phyloP scores from a whole-genome alignment of 805 yeast genomes.

The Ogataea nakhonphanomensis region DNA sequence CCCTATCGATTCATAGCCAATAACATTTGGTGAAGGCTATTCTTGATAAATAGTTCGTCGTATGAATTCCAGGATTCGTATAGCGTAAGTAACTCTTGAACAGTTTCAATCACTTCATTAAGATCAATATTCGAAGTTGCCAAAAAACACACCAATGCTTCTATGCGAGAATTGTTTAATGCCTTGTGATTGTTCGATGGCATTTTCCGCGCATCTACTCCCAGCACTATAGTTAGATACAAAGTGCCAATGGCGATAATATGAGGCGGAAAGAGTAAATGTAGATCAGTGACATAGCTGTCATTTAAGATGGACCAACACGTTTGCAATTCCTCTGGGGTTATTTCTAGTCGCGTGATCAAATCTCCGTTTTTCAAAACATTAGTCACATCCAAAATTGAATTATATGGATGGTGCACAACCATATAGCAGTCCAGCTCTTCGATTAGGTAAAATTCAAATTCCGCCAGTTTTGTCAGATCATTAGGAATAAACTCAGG shows the following conservation, averaged over 20 bases:
- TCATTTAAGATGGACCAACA: constrained; percentile 91
- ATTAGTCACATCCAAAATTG: constrained; percentile 51
- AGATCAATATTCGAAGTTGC: constrained; percentile 75
- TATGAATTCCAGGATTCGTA: constrained; percentile 88
- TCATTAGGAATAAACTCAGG: constrained; percentile 94
- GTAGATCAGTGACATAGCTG: constrained; percentile 82
- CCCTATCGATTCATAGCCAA: constrained; percentile 21
- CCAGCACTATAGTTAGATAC: constrained; percentile 70
- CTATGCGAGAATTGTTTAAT: constrained; percentile 40
- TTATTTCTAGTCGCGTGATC: constrained; percentile 29
- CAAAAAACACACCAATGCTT: constrained; percentile 59
- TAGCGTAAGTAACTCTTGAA: constrained; percentile 77
- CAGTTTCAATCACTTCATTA: constrained; percentile 72
- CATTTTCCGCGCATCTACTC: constrained; percentile 29
- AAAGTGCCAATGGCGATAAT: constrained; percentile 77
- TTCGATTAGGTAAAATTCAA: constrained; percentile 90
- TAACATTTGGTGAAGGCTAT: constrained; percentile 39
- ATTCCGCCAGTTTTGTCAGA: constrained; percentile 86
- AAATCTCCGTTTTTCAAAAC: constrained; percentile 36
- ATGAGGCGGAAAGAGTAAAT: constrained; percentile 84
- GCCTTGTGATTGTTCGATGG: too few species aligned
- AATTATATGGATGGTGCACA: constrained; percentile 73
- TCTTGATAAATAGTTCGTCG: constrained; percentile 60
- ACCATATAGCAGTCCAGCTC: constrained; percentile 72
- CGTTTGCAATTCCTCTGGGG: constrained; percentile 72